Evolutionary conservation across 106 monocot species (phyloP).

Genomic region (Apostasia shenzhenica): DNA sequence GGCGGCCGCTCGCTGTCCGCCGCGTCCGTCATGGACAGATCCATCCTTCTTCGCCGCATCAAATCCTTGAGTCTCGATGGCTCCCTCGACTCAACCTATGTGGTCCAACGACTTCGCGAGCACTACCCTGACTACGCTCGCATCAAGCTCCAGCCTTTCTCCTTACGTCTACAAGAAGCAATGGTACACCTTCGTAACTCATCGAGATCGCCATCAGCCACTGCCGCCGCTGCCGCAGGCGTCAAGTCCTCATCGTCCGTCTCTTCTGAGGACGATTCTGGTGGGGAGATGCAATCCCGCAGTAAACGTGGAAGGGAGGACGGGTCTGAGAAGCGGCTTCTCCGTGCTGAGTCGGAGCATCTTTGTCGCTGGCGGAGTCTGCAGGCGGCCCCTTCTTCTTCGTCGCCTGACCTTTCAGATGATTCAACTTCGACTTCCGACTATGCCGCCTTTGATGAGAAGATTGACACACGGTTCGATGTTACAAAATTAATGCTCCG

Average conservation of each 20-base stretch:
- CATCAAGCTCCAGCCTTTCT: conserved; percentile 37
- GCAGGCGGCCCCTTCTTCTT: not conserved
- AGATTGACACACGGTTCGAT: conserved; percentile 52
- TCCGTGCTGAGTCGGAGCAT: conserved; percentile 23
- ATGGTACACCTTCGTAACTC: conserved; percentile 16
- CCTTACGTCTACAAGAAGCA: conserved; percentile 20
- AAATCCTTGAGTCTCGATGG: conserved; percentile 3
- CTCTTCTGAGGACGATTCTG: not conserved
- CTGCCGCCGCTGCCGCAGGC: not conserved
- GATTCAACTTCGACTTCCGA: conserved; percentile 23
- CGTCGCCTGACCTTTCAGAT: conserved; percentile 14
- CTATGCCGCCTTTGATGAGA: conserved; percentile 36
- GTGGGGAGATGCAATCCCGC: conserved; percentile 5
- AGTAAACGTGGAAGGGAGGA: conserved; percentile 2
- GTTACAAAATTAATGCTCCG: conserved; percentile 63
- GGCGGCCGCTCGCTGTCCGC: conserved; percentile 18
- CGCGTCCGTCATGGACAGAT: not conserved
- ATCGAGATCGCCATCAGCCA: not conserved
- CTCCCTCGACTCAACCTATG: conserved; percentile 11
- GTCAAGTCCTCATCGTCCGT: not conserved
- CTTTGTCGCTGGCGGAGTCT: conserved; percentile 7
- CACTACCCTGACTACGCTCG: conserved; percentile 43
- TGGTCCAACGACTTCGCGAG: conserved; percentile 35
- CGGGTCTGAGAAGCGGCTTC: conserved; percentile 14
- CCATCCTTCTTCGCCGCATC: conserved; percentile 30